Percentiles rank a stretch among this genome's conserved stretches.
Conservation (phyloP, 2,329 filamentous ascomycete species). For the Cladosporium sp. region DNA sequence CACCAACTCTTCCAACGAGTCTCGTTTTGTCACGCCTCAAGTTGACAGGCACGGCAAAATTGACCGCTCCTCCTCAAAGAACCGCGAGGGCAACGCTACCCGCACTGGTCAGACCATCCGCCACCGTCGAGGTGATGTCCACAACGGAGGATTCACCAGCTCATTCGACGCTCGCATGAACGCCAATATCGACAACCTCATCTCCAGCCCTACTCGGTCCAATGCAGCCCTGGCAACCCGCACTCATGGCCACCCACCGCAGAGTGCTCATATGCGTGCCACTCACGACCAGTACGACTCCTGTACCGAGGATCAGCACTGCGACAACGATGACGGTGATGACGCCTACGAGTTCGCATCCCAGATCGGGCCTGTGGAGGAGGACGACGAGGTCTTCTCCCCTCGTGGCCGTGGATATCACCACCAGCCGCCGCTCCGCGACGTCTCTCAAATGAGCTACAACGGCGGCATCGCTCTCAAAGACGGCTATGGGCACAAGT, state of each 20-base stretch:
- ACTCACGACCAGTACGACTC: background rate
- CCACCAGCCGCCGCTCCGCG: background rate
- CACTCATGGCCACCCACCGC: background rate
- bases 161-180: background rate
- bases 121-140: background rate
- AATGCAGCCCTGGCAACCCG: background rate
- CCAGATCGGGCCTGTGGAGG: background rate
- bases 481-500: background rate
- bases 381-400: background rate
- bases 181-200: background rate
- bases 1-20: background rate
- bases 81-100: background rate
- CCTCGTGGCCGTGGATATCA: background rate
- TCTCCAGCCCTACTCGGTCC: background rate
- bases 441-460: background rate
- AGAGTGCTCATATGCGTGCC: background rate
- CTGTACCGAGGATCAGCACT: background rate
- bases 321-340: background rate
- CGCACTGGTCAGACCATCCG: background rate
- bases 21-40: background rate
- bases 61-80: background rate
- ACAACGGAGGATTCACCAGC: background rate
- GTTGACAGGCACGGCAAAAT: background rate
- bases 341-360: background rate
- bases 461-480: background rate